A percentile compares a stretch with the other conserved stretches of the same genome.
phyloP scores from a whole-genome alignment of 2,329 filamentous ascomycete species.

The Pseudopithomyces maydicus region DNA sequence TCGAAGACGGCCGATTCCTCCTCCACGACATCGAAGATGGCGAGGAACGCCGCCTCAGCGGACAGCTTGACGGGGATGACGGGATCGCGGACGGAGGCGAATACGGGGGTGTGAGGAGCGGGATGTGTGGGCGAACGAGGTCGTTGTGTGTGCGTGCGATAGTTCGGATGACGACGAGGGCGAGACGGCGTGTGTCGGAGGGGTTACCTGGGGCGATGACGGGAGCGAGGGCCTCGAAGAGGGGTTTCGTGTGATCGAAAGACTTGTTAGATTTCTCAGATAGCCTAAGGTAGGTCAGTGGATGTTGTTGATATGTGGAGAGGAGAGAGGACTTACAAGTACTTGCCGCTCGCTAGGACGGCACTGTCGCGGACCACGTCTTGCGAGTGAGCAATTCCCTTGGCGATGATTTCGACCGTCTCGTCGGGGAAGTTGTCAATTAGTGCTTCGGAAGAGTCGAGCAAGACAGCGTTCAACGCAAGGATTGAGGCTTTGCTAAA shows the following conservation, averaged over 20 bases:
- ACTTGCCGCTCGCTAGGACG: constrained; percentile 89
- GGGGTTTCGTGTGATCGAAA: constrained; percentile 76
- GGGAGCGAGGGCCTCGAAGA: constrained; percentile 78
- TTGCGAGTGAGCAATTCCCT: constrained; percentile 75
- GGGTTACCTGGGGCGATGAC: constrained; percentile 79
- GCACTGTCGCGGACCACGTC: constrained; percentile 86
- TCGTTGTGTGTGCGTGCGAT: constrained; percentile 79
- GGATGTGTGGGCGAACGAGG: constrained; percentile 79
- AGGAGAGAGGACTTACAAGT: constrained; percentile 54
- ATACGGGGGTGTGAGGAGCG: constrained; percentile 82
- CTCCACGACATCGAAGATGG: constrained; percentile 87
- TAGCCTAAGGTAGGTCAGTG: constrained; percentile 47
- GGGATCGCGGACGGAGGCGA: constrained; percentile 85
- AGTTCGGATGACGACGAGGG: constrained; percentile 86
- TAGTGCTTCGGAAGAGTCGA: constrained; percentile 76
- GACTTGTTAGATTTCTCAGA: constrained; percentile 66
- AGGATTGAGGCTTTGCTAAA: constrained; percentile 81
- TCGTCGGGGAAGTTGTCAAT: constrained; percentile 73
- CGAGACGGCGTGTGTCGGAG: constrained; percentile 81
- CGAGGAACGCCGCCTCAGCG: constrained; percentile 91
- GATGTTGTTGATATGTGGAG: background rate
- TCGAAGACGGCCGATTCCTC: constrained; percentile 87
- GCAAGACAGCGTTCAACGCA: constrained; percentile 84
- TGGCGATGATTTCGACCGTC: constrained; percentile 74
- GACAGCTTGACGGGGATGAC: constrained; percentile 96